A percentile compares a stretch with the other conserved stretches of the same genome.
Evolutionary conservation across 108 stramenopile genomes (phyloP).

Genomic region (Poteriospumella lacustris): DNA sequence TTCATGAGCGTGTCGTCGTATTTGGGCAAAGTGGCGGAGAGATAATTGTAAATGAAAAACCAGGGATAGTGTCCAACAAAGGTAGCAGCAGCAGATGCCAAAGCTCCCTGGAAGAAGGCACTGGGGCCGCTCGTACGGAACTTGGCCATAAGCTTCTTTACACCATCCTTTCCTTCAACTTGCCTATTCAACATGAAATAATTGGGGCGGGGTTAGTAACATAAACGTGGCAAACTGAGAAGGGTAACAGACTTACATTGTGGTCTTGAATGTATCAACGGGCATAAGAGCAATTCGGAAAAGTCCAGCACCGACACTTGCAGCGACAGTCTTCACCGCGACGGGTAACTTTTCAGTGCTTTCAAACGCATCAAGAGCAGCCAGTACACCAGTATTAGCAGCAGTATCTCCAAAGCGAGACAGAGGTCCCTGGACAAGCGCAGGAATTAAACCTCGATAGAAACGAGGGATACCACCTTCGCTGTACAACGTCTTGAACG

Average conservation of each 20-base stretch:
- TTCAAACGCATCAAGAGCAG: constrained; percentile 70
- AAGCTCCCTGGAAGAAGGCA: constrained; percentile 71
- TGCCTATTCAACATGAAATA: neutral
- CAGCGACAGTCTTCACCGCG: constrained; percentile 46
- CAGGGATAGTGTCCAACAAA: constrained; percentile 68
- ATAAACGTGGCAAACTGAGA: neutral
- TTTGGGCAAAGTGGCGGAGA: constrained; percentile 41
- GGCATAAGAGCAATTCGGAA: constrained; percentile 86
- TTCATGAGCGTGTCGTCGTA: constrained; percentile 44
- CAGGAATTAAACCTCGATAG: constrained; percentile 79
- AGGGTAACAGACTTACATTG: constrained; percentile 63
- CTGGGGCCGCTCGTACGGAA: constrained; percentile 42
- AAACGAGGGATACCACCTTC: constrained; percentile 84
- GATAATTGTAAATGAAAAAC: constrained; percentile 70
- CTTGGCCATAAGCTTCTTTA: constrained; percentile 19
- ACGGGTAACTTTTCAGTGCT: constrained; percentile 49
- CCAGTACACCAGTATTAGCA: constrained; percentile 85
- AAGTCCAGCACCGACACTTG: constrained; percentile 64
- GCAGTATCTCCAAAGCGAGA: constrained; percentile 91
- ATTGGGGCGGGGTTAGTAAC: neutral
- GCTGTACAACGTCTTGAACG: constrained; percentile 71
- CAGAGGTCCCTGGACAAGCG: constrained; percentile 80
- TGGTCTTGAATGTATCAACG: constrained; percentile 88
- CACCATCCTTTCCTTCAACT: constrained; percentile 25
- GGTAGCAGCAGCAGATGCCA: constrained; percentile 73